A percentile compares a stretch with the other conserved stretches of the same genome.
Conservation (phyloP, 768 basidiomycete species). For the Russula griseocarnosa region DNA sequence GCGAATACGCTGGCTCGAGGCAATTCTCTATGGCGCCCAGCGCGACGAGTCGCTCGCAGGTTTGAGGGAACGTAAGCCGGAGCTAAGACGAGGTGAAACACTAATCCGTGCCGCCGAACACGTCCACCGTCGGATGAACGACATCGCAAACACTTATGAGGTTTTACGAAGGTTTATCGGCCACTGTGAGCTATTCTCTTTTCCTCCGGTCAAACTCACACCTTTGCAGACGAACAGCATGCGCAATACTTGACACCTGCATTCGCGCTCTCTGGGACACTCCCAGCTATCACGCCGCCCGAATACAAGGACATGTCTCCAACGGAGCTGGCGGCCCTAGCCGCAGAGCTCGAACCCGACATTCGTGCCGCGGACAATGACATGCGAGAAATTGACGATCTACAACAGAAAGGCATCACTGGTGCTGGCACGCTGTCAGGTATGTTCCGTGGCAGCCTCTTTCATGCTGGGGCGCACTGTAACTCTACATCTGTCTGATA, state of each 20-base stretch:
- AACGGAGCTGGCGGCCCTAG: constrained; percentile 63
- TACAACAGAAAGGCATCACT: constrained; percentile 67
- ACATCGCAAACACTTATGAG: constrained; percentile 62
- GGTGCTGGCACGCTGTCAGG: constrained; percentile 69
- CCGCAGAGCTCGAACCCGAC: constrained; percentile 79
- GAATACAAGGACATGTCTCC: constrained; percentile 62
- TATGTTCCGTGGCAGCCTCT: constrained; percentile 28
- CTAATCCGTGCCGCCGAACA: constrained; percentile 57
- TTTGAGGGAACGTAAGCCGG: constrained; percentile 39
- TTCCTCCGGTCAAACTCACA: neutral
- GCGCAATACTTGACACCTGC: constrained; percentile 69
- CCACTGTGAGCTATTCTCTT: constrained; percentile 46
- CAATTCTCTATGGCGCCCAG: constrained; percentile 63
- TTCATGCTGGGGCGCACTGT: neutral
- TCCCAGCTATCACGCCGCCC: constrained; percentile 43
- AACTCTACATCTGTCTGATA: constrained; percentile 26
- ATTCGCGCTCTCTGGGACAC: constrained; percentile 66
- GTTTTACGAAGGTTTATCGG: constrained; percentile 70
- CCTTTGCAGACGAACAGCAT: constrained; percentile 65
- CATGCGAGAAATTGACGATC: constrained; percentile 67
- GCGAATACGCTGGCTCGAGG: constrained; percentile 76
- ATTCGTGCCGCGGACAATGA: constrained; percentile 80
- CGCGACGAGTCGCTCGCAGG: constrained; percentile 38
- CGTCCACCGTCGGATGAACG: constrained; percentile 53
- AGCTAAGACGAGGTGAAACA: constrained; percentile 51